Evolutionary conservation across 2,329 filamentous ascomycete genomes (phyloP).

Genomic region (Alternaria brassicicola): DNA sequence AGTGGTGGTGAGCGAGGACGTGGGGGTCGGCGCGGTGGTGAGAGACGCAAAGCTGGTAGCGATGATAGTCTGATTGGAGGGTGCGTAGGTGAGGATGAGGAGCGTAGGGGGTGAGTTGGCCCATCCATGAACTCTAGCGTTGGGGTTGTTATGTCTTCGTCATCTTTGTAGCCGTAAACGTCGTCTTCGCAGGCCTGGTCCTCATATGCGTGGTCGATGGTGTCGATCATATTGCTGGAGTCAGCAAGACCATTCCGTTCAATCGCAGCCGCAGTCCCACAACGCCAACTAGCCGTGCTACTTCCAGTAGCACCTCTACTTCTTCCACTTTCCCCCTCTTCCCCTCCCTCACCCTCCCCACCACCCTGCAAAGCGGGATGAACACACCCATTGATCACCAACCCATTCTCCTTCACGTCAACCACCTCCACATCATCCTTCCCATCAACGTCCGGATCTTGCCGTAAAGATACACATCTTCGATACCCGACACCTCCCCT

Average conservation of each 20-base stretch:
- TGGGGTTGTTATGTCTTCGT: not conserved
- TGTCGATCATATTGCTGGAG: not conserved
- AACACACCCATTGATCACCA: not conserved
- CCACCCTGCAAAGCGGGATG: not conserved
- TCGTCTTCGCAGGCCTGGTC: not conserved
- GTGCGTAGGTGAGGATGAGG: not conserved
- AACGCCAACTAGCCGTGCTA: not conserved
- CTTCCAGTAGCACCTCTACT: not conserved
- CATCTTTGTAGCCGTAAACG: not conserved
- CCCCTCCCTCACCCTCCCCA: not conserved
- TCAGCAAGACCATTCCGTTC: not conserved
- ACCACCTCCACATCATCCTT: not conserved
- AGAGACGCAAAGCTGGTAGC: not conserved
- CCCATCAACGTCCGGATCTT: accelerated
- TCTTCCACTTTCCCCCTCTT: not conserved
- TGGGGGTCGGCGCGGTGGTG: not conserved
- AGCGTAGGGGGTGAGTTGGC: not conserved
- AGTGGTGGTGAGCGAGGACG: not conserved
- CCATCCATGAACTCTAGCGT: not conserved
- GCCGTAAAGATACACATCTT: too few relatives aligned
- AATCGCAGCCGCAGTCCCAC: not conserved
- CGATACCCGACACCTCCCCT: not conserved
- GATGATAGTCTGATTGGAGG: not conserved
- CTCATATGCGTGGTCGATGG: not conserved
- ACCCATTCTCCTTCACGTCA: not conserved